A percentile compares a stretch with the other conserved stretches of the same genome.
Conservation (phyloP, 2,329 filamentous ascomycete species). For the Bipolaris oryzae region DNA sequence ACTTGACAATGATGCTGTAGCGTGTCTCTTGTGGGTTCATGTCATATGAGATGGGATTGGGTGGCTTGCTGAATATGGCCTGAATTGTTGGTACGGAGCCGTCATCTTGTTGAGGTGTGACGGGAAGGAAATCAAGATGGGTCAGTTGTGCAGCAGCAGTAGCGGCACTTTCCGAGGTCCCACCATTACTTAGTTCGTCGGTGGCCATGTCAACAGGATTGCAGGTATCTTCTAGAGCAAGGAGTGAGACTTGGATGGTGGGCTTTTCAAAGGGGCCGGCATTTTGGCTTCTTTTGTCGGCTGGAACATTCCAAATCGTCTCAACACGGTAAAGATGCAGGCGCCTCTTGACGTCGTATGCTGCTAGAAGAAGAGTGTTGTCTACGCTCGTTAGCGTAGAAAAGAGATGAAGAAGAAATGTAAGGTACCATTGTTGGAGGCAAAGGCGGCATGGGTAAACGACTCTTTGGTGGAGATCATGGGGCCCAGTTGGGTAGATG, state of each 20-base stretch:
- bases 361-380: constrained; percentile 65
- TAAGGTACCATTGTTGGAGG: constrained; percentile 75
- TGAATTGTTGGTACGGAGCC: constrained; percentile 69
- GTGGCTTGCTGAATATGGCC: constrained; percentile 70
- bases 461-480: constrained; percentile 65
- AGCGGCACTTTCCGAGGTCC: constrained; percentile 32
- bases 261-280: constrained; percentile 49
- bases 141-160: constrained; percentile 60
- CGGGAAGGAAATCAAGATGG: constrained; percentile 74
- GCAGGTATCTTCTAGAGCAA: constrained; percentile 41
- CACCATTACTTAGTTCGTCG: constrained; percentile 30
- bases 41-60: constrained; percentile 44
- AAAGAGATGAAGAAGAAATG: not conserved
- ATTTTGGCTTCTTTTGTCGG: constrained; percentile 61
- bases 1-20: constrained; percentile 79
- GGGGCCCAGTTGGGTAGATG: constrained; percentile 74
- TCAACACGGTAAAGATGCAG: constrained; percentile 75
- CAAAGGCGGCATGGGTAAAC: constrained; percentile 51
- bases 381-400: constrained; percentile 32
- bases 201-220: constrained; percentile 34
- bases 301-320: constrained; percentile 72
- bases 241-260: constrained; percentile 35
- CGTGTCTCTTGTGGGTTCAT: constrained; percentile 66
- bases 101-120: constrained; percentile 66
- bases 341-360: constrained; percentile 72